Percentiles rank a stretch among this genome's conserved stretches.
Conservation (phyloP, 2,329 filamentous ascomycete genomes). For the Pseudocercospora pini-densiflorae region DNA sequence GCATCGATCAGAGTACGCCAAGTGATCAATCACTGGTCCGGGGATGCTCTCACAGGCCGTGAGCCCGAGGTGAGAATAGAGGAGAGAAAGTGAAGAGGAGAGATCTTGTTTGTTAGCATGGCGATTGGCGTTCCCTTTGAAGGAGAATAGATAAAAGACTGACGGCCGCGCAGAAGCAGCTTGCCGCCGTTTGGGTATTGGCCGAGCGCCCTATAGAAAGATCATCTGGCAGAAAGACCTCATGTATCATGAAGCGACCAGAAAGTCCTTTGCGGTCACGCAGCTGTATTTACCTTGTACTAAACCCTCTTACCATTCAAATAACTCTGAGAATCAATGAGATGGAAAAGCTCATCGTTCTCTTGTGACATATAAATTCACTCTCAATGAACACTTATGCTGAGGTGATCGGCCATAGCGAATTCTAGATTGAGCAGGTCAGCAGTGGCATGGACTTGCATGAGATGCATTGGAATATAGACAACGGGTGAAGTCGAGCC, state of each 20-base stretch:
- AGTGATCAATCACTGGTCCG: not conserved
- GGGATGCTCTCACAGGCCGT: not conserved
- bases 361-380: not conserved
- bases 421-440: not conserved
- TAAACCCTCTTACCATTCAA: not conserved
- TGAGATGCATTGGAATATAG: too few relatives aligned
- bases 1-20: not conserved
- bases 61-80: not conserved
- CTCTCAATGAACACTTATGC: not conserved
- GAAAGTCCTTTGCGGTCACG: not conserved
- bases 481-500: not conserved
- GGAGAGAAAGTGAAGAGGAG: not conserved
- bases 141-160: not conserved
- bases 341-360: not conserved
- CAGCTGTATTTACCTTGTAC: not conserved
- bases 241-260: not conserved
- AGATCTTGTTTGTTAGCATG: not conserved
- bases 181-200: not conserved
- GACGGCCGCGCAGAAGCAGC: not conserved
- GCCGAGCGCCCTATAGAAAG: not conserved
- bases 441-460: not conserved
- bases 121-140: constrained; percentile 6
- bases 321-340: not conserved
- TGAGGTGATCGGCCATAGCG: not conserved
- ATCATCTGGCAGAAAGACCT: not conserved